phyloP scores from a whole-genome alignment of 108 stramenopile species.

The Nitzschia sp. region DNA sequence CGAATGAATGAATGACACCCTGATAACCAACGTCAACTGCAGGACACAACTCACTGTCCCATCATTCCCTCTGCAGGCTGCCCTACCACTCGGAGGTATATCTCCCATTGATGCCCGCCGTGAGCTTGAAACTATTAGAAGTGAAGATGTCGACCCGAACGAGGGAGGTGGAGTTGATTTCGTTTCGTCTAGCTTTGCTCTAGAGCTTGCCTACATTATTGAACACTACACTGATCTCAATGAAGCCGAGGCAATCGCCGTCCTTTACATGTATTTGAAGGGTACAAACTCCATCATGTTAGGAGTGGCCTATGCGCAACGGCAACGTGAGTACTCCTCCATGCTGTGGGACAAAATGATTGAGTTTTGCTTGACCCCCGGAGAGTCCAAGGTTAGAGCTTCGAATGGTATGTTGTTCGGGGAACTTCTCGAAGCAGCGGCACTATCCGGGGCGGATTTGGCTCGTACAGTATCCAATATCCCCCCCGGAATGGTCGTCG shows the following conservation, averaged over 20 bases:
- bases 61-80: slow-evolving; percentile 36
- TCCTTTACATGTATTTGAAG: slow-evolving; percentile 66
- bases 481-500: slow-evolving; percentile 73
- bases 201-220: slow-evolving; percentile 79
- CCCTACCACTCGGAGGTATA: slow-evolving; percentile 70
- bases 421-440: slow-evolving; percentile 74
- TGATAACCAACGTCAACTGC: too few relatives aligned
- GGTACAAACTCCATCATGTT: slow-evolving; percentile 64
- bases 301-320: slow-evolving; percentile 73
- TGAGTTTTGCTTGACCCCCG: slow-evolving; percentile 44
- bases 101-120: slow-evolving; percentile 52
- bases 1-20: slow-evolving; percentile 18
- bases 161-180: slow-evolving; percentile 2
- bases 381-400: background rate
- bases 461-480: slow-evolving; percentile 64
- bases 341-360: slow-evolving; percentile 72
- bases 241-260: slow-evolving; percentile 43
- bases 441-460: slow-evolving; percentile 73
- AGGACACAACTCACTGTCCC: background rate
- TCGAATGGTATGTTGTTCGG: slow-evolving; percentile 66
- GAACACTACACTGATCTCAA: slow-evolving; percentile 63
- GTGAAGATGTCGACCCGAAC: slow-evolving; percentile 35
- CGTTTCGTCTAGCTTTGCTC: slow-evolving; percentile 53
- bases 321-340: slow-evolving; percentile 48
- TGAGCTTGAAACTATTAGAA: slow-evolving; percentile 40